Evolutionary conservation across 2,329 filamentous ascomycete species (phyloP), one percentile per base, ranked within the genome.

Genomic region (Fusarium goolgardi): DNA sequence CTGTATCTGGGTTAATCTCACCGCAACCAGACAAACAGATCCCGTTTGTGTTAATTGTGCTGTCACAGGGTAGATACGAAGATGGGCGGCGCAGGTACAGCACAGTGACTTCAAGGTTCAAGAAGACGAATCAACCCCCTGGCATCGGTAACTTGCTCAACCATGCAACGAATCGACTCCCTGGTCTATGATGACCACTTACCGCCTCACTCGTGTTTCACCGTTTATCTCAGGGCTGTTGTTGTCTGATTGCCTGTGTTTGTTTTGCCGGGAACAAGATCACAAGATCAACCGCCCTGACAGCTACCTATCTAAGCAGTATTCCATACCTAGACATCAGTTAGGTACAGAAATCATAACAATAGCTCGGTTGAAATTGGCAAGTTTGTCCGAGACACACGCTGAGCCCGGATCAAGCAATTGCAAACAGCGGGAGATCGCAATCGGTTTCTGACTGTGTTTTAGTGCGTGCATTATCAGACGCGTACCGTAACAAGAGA

Each of bases 381-480:
- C 23, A 63, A 46, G 45, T 20, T 37, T 39, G 32, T 20, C 23
- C 16, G 44, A 63, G 59, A 63, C 39, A 63, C 16, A 57, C 13
- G 18, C 25, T 32, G 27, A 45, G 25, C 27, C n/a, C 12, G 20
- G 35, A 59, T n/a, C 57, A 60, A 37, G 9, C n/a, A n/a, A 21
- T 29, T 51, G 47, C 23, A 51, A 51, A 51, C 23, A 39, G 32
- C 23, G 23, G 47, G n/a, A 37, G 45, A 64, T 41, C 37, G 45
- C 37, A 59, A 63, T 59, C 59, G 43, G 45, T 39, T 55, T 65
- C 51, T 54, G 29, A 46, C 54, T 56, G 60, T 59, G 59, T 68
- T 65, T 65, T 67, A 67, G 65, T 67, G 65, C 50, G 29, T 67
- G 59, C 65, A 69, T 69, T 60, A 44, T 69, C 64, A 55, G 54